Evolutionary conservation across 768 basidiomycete species (phyloP).

Genomic region (Hygrocybe coccinea): DNA sequence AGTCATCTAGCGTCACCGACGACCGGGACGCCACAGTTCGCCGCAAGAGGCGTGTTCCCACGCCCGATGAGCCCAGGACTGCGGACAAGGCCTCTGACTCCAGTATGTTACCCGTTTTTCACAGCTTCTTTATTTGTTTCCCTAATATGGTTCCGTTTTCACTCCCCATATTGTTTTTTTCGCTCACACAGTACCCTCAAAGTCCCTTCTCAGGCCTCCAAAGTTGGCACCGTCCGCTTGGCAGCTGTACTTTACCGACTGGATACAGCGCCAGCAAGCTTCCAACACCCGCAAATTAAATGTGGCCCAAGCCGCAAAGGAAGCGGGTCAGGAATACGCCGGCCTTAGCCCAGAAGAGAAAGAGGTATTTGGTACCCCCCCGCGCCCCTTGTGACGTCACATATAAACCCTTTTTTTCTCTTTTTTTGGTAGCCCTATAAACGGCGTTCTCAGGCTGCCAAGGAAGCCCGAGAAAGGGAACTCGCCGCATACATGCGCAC

Average conservation of each 20-base stretch:
- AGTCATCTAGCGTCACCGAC: constrained; percentile 55
- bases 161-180: not conserved
- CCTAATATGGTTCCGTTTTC: constrained; percentile 14
- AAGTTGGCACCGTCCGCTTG: constrained; percentile 92
- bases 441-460: constrained; percentile 75
- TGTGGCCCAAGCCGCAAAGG: constrained; percentile 92
- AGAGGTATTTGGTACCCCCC: constrained; percentile 51
- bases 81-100: constrained; percentile 40
- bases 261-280: constrained; percentile 83
- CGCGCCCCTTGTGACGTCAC: constrained; percentile 33
- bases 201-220: constrained; percentile 78
- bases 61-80: constrained; percentile 33
- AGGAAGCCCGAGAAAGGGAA: constrained; percentile 80
- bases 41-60: constrained; percentile 45
- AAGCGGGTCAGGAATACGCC: constrained; percentile 88
- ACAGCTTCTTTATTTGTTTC: constrained; percentile 14
- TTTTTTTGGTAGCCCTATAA: constrained; percentile 66
- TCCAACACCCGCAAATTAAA: constrained; percentile 81
- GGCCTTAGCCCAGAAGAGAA: constrained; percentile 73
- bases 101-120: constrained; percentile 36
- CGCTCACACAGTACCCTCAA: constrained; percentile 50
- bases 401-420: constrained; percentile 16
- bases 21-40: constrained; percentile 75
- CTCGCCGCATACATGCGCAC: constrained; percentile 81
- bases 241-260: constrained; percentile 96